Evolutionary conservation across 106 monocot genomes (phyloP).

Genomic region (Apostasia shenzhenica): DNA sequence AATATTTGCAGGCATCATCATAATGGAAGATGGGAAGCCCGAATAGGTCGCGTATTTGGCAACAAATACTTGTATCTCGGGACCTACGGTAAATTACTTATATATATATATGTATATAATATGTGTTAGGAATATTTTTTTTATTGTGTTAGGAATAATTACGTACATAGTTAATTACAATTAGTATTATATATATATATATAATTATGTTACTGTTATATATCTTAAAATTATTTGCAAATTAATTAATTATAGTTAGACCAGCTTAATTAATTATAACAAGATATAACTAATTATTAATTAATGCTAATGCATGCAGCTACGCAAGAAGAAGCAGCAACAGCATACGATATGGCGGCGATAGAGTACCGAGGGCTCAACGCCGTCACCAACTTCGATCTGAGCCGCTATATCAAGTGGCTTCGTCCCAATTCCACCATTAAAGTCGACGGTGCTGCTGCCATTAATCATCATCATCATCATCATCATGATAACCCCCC

Average conservation of each 20-base stretch:
- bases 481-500: no score
- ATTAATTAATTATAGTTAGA: no score
- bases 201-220: no score
- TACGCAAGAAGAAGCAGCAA: constrained; percentile 62
- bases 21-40: constrained; percentile 87
- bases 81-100: constrained; percentile 42
- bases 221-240: no score
- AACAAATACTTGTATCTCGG: constrained; percentile 87
- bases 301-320: background rate
- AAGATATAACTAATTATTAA: background rate
- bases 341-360: constrained; percentile 77
- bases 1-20: constrained; percentile 58
- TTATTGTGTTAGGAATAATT: no score
- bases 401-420: constrained; percentile 59
- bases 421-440: constrained; percentile 17
- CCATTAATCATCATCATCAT: no score
- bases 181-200: no score
- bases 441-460: no score
- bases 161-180: no score
- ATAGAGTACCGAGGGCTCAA: constrained; percentile 68
- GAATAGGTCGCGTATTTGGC: constrained; percentile 74
- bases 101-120: no score
- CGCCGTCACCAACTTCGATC: constrained; percentile 70
- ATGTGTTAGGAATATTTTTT: no score
- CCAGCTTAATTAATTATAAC: no score